These are phyloP conservation scores for Mucor lusitanicus DNA, from an alignment of 371 early-diverging fungal species.

Conservation along the genomic window DNA sequence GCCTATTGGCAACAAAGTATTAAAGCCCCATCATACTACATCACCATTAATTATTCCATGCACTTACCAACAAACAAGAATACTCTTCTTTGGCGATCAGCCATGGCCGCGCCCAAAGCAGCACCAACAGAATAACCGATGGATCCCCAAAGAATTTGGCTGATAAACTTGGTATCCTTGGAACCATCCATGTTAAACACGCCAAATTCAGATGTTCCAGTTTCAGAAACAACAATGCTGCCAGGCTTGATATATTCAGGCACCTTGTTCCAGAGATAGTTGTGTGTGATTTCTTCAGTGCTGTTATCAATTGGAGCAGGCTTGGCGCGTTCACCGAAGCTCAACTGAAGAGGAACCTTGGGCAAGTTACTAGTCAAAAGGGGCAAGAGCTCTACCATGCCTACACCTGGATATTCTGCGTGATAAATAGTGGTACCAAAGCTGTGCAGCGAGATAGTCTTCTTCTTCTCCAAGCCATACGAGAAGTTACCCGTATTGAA, in stretches of 20 bases:
- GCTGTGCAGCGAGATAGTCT: conserved; percentile 43
- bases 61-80: conserved; percentile 45
- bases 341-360: conserved; percentile 7
- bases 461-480: conserved; percentile 26
- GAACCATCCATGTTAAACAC: conserved; percentile 39
- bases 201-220: conserved; percentile 54
- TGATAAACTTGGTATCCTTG: conserved; percentile 32
- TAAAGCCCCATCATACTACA: no score
- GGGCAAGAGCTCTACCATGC: conserved; percentile 39
- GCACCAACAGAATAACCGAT: conserved; percentile 47
- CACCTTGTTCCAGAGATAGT: conserved; percentile 47
- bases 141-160: conserved; percentile 47
- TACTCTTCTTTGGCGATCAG: conserved; percentile 30
- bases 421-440: conserved; percentile 32
- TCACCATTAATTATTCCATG: no score
- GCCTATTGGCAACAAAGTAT: no score
- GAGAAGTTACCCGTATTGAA: conserved; percentile 58
- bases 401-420: conserved; percentile 42
- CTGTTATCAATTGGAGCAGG: conserved; percentile 19
- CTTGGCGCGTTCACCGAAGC: conserved; percentile 21
- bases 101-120: conserved; percentile 40
- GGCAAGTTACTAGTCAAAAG: conserved; percentile 32
- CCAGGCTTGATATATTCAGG: conserved; percentile 30
- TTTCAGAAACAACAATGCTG: conserved; percentile 50
- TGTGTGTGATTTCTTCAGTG: conserved; percentile 33